Evolutionary conservation across 768 basidiomycete genomes (phyloP).

Genomic region (Harrya chromipes): DNA sequence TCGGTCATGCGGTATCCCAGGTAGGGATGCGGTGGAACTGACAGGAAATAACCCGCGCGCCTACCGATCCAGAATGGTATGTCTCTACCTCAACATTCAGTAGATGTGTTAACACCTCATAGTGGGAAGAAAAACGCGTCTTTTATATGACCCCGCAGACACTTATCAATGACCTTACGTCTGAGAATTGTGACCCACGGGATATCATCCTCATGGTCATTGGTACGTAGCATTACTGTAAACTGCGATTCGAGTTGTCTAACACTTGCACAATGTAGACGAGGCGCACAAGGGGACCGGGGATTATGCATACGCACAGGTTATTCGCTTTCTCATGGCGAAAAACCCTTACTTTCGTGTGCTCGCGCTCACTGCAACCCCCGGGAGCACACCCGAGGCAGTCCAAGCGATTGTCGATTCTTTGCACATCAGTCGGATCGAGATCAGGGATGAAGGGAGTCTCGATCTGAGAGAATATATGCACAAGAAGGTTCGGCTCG

Average conservation of each 20-base stretch:
- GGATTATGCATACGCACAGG: constrained; percentile 88
- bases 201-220: constrained; percentile 88
- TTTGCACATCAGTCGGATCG: constrained; percentile 91
- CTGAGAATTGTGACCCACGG: constrained; percentile 67
- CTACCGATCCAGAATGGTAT: constrained; percentile 58
- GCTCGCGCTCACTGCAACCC: constrained; percentile 93
- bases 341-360: constrained; percentile 93
- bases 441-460: constrained; percentile 89
- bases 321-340: constrained; percentile 86
- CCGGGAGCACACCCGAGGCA: constrained; percentile 80
- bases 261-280: constrained; percentile 45
- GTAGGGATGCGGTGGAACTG: constrained; percentile 78
- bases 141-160: constrained; percentile 98
- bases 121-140: constrained; percentile 84
- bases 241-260: neutral
- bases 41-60: constrained; percentile 67
- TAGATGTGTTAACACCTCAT: neutral
- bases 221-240: constrained; percentile 44
- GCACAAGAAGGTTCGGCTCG: constrained; percentile 69
- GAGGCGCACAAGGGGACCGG: constrained; percentile 96
- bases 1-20: constrained; percentile 89
- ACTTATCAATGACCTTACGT: constrained; percentile 77
- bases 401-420: constrained; percentile 90
- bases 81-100: constrained; percentile 19
- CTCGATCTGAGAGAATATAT: constrained; percentile 84